Percentiles rank a stretch among this genome's conserved stretches.
These are phyloP conservation scores for Toxicodendron radicans DNA, from an alignment of 345 rosid genomes.

Conservation along the genomic window DNA sequence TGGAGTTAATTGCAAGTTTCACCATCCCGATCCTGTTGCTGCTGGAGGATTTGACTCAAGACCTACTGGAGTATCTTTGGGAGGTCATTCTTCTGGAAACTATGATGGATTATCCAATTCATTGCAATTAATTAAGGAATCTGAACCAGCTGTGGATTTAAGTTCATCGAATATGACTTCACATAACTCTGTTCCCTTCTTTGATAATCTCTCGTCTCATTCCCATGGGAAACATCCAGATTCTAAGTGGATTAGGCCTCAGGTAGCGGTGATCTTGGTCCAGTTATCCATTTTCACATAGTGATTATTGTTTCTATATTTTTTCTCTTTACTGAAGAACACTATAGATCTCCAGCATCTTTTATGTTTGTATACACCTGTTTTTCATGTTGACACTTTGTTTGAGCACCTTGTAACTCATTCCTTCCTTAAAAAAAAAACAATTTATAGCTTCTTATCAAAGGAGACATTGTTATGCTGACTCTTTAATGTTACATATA, in stretches of 20 bases:
- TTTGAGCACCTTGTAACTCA: too few relatives aligned
- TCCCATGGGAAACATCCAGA: conserved; percentile 9
- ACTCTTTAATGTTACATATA: too few relatives aligned
- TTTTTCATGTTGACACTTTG: too few relatives aligned
- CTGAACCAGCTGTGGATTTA: conserved; percentile 6
- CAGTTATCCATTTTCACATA: neutral
- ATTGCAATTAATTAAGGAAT: neutral
- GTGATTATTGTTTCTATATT: neutral
- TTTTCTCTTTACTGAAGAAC: neutral
- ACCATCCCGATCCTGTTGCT: conserved; percentile 59
- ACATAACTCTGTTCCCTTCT: conserved; percentile 13
- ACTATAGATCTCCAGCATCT: neutral
- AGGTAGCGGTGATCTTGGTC: conserved; percentile 18
- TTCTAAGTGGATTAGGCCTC: conserved; percentile 10
- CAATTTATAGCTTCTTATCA: too few relatives aligned
- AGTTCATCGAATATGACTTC: neutral
- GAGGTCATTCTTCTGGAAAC: conserved; percentile 19
- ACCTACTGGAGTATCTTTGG: conserved; percentile 6
- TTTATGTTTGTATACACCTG: too few relatives aligned
- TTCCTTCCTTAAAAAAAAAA: too few relatives aligned
- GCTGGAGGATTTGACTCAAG: conserved; percentile 27
- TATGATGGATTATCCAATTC: conserved; percentile 4
- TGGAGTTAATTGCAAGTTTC: conserved; percentile 49
- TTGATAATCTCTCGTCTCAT: conserved; percentile 16
- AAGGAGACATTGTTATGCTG: too few relatives aligned